Conservation (phyloP, 2,329 filamentous ascomycete species). For the Emergomyces orientalis region DNA sequence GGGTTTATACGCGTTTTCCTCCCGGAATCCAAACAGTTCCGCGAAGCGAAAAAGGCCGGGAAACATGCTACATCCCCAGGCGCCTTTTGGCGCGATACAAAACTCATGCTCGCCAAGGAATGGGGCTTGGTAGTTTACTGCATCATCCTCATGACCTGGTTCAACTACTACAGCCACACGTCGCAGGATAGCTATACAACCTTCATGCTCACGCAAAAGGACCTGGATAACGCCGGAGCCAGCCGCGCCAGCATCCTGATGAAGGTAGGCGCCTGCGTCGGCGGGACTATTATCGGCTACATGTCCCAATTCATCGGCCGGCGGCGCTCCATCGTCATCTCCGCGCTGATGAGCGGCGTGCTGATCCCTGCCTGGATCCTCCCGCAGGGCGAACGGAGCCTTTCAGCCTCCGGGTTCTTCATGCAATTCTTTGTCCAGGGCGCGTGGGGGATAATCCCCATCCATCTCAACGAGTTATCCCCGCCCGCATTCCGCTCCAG, state of each 20-base stretch:
- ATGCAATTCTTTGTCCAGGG: constrained; percentile 73
- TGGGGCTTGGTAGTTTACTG: constrained; percentile 74
- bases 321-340: constrained; percentile 45
- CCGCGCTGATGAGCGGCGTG: constrained; percentile 56
- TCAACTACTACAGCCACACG: constrained; percentile 67
- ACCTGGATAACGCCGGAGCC: constrained; percentile 53
- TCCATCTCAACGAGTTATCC: constrained; percentile 57
- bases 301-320: constrained; percentile 66
- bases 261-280: constrained; percentile 68
- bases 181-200: constrained; percentile 75
- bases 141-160: constrained; percentile 67
- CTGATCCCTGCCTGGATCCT: constrained; percentile 72
- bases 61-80: constrained; percentile 37
- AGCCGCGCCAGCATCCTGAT: constrained; percentile 71
- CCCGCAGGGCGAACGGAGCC: constrained; percentile 23
- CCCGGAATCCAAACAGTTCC: constrained; percentile 72
- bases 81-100: constrained; percentile 61
- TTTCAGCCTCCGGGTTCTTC: constrained; percentile 76
- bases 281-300: constrained; percentile 65
- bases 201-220: constrained; percentile 66
- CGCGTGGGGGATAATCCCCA: constrained; percentile 64
- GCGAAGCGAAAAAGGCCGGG: constrained; percentile 55
- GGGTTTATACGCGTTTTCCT: constrained; percentile 70
- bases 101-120: constrained; percentile 56
- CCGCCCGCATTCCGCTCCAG: constrained; percentile 54